These are phyloP conservation scores for Polyrhizophydium stewartii DNA, from an alignment of 371 early-diverging fungal species.

Conservation along the genomic window DNA sequence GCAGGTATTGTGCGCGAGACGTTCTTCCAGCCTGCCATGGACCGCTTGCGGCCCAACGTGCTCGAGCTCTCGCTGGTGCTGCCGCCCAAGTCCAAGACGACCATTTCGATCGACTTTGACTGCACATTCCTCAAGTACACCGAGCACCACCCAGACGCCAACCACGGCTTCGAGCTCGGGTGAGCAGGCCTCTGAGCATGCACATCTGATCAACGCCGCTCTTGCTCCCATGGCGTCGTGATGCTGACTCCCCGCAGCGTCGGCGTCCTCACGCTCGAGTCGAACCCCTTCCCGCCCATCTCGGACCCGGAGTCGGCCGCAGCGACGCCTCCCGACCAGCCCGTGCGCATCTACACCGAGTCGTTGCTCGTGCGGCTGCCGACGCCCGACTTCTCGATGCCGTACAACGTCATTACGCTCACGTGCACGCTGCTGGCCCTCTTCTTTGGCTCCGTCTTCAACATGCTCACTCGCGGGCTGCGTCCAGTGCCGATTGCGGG, in stretches of 20 bases:
- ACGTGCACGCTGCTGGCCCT: constrained; percentile 92
- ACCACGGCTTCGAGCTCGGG: constrained; percentile 91
- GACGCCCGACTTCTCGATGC: constrained; percentile 97
- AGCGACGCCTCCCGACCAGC: no score
- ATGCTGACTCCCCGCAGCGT: constrained; percentile 7
- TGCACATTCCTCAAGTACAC: constrained; percentile 88
- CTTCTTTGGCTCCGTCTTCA: constrained; percentile 92
- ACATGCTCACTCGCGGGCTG: constrained; percentile 43
- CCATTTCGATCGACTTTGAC: constrained; percentile 74
- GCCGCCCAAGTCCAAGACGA: constrained; percentile 63
- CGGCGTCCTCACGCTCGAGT: constrained; percentile 20
- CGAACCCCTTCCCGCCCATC: no score
- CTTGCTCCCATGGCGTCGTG: not conserved
- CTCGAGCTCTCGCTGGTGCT: constrained; percentile 69
- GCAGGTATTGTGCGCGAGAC: not conserved
- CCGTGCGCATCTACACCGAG: constrained; percentile 70
- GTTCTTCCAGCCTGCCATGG: constrained; percentile 28
- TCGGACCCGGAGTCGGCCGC: no score
- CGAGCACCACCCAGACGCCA: constrained; percentile 95
- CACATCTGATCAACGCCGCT: constrained; percentile 2
- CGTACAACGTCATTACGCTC: constrained; percentile 96
- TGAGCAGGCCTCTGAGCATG: constrained; percentile 14
- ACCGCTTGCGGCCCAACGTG: constrained; percentile 70
- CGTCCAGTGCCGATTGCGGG: constrained; percentile 4
- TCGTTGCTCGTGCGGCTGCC: constrained; percentile 80